These are phyloP conservation scores for Globisporangium splendens DNA, from an alignment of 352 stramenopile genomes.

Conservation along the genomic window DNA sequence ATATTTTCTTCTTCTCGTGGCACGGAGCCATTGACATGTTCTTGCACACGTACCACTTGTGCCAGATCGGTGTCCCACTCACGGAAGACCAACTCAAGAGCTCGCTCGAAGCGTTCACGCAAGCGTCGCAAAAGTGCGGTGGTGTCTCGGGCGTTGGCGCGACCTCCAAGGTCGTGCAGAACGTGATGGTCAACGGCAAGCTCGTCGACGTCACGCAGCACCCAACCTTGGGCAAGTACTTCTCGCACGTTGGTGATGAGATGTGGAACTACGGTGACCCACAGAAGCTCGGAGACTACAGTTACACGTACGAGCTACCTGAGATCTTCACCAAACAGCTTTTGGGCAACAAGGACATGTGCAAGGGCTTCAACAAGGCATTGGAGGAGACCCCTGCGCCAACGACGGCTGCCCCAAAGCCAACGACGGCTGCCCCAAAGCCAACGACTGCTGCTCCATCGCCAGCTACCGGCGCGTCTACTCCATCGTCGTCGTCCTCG, in stretches of 20 bases:
- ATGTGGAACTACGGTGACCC: constrained; percentile 9
- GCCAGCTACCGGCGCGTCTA: neutral
- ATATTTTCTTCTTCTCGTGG: neutral
- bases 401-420: neutral
- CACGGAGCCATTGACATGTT: constrained; percentile 31
- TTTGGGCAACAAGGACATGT: constrained; percentile 6
- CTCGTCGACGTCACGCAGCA: constrained; percentile 2
- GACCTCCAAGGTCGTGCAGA: neutral
- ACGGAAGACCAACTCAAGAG: constrained; percentile 1
- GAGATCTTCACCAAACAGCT: constrained; percentile 13
- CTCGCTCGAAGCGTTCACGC: constrained; percentile 1
- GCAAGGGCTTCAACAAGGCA: neutral
- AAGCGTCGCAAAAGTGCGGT: neutral
- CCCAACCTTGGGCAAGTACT: constrained; percentile 14
- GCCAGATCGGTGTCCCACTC: constrained; percentile 24
- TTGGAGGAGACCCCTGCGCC: neutral
- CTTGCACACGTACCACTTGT: constrained; percentile 30
- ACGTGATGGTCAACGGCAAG: constrained; percentile 2
- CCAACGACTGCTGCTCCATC: constrained; percentile 1
- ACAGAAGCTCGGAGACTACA: constrained; percentile 8
- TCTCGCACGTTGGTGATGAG: constrained; percentile 6
- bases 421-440: neutral
- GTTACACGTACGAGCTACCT: constrained; percentile 15
- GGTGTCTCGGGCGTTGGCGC: neutral
- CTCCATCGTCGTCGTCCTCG: constrained; percentile 1